These are phyloP conservation scores for Globisporangium megalacanthum DNA, from an alignment of 352 stramenopile species.

Conservation along the genomic window DNA sequence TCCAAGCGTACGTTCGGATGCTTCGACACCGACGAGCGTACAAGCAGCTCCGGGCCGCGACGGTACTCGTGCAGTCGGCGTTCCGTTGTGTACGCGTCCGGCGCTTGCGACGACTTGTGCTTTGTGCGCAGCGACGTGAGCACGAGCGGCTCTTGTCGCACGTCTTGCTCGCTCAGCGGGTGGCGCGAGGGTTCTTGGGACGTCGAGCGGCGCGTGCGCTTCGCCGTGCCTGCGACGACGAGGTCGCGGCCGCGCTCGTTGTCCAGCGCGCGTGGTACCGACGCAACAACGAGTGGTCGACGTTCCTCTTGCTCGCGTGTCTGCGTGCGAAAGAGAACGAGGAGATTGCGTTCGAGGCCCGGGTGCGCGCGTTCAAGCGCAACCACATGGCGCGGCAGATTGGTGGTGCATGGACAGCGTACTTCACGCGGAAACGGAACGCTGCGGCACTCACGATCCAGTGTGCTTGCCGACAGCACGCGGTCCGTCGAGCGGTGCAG, in stretches of 20 bases:
- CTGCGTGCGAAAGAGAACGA: slow-evolving; percentile 62
- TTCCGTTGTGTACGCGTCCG: slow-evolving; percentile 45
- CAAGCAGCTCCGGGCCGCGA: slow-evolving; percentile 31
- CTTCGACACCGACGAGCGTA: slow-evolving; percentile 36
- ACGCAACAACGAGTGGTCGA: slow-evolving; percentile 80
- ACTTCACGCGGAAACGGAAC: slow-evolving; percentile 19
- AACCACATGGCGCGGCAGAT: slow-evolving; percentile 41
- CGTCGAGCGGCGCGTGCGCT: slow-evolving; percentile 22
- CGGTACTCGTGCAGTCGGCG: slow-evolving; percentile 49
- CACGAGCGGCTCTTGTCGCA: slow-evolving; percentile 37
- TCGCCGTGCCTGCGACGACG: slow-evolving; percentile 23
- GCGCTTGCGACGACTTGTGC: slow-evolving; percentile 47
- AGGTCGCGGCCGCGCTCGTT: slow-evolving; percentile 57
- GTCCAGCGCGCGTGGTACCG: slow-evolving; percentile 79
- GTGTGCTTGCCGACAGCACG: slow-evolving; percentile 31
- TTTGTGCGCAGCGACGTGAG: slow-evolving; percentile 43
- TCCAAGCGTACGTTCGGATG: slow-evolving; percentile 57
- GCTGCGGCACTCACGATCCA: slow-evolving; percentile 41
- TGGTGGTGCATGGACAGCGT: slow-evolving; percentile 28
- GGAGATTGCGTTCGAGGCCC: slow-evolving; percentile 40
- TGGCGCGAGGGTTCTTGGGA: slow-evolving; percentile 52
- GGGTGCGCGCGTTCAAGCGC: slow-evolving; percentile 37
- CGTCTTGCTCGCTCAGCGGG: slow-evolving; percentile 40
- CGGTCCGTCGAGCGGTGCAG: slow-evolving; percentile 21
- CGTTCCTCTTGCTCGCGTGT: slow-evolving; percentile 75